Base-by-base conservation (phyloP, 139 green algal genomes). In the Chlamydomonas incerta region DNA sequence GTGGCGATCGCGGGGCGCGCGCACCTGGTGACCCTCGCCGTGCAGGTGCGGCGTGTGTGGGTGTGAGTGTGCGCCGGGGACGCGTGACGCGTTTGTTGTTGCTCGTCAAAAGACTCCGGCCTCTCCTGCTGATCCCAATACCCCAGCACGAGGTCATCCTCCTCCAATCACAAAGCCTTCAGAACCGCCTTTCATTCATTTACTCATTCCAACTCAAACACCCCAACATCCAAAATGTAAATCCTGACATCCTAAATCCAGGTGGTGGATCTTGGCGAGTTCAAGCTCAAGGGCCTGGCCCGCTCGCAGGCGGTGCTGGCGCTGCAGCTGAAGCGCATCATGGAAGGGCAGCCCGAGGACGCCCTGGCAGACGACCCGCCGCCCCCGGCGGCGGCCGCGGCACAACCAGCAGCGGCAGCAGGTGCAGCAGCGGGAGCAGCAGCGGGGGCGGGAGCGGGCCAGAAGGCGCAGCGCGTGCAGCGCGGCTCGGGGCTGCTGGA, bases 211-310 rank as follows among this genome's bases (percentile, higher is more conserved):
- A n/a, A n/a, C n/a, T n/a, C n/a, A n/a, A n/a, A 50, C 41, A 50
- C 41, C 8, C 6, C 8, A 50, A 50, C 41, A 50, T 8, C 41
- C 5, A 50, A 50, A n/a, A n/a, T n/a, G n/a, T 50, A 50, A 50
- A 5, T 13, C 41, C 5, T 50, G 41, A 5, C 41, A 8, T 50
- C 5, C 5, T 8, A 50, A 50, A 50, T 72, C 28, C 58, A 71
- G 75, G 75, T 72, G 33, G 75, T 82, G 37, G 75, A 72, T 23
- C 35, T 72, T 26, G 75, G 75, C 34, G 60, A 72, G 60, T 82
- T 82, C 34, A 35, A 60, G 58, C 35, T 82, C 57, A 82, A 82
- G 57, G 75, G 75, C 6, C 34, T 82, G 58, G 33, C 67, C 58
- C 60, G 35, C n/a, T 35, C 34, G 4, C 75, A 82, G 75, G 35